Conservation (phyloP, 352 stramenopile genomes). For the Globisporangium splendens region DNA sequence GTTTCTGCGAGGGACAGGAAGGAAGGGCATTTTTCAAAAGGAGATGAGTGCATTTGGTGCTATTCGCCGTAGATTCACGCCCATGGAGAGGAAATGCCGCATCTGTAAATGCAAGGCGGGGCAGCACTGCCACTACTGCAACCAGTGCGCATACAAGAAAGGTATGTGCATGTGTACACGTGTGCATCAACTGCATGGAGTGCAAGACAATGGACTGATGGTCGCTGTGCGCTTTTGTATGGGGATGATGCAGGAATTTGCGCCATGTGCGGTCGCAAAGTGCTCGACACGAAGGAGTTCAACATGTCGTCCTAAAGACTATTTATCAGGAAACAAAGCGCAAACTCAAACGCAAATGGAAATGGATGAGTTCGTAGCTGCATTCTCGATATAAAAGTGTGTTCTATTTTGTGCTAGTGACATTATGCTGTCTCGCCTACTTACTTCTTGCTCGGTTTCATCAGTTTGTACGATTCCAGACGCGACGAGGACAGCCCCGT, state of each 20-base stretch:
- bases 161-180: slow-evolving; percentile 18
- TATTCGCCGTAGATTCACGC: slow-evolving; percentile 33
- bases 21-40: background rate
- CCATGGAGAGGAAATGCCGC: slow-evolving; percentile 47
- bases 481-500: slow-evolving; percentile 71
- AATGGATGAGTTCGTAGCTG: no score
- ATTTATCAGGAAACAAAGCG: no score
- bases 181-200: no score
- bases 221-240: background rate
- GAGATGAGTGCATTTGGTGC: slow-evolving; percentile 1
- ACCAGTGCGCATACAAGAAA: slow-evolving; percentile 79
- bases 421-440: no score
- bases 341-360: no score
- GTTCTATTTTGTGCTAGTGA: no score
- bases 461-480: slow-evolving; percentile 79
- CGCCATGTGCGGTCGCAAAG: slow-evolving; percentile 63
- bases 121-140: slow-evolving; percentile 65
- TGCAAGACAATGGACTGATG: no score
- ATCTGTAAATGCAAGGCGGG: slow-evolving; percentile 63
- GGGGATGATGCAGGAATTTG: slow-evolving; percentile 35
- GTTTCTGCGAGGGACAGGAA: background rate
- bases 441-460: slow-evolving; percentile 66
- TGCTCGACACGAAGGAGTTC: slow-evolving; percentile 60
- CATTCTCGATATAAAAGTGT: no score
- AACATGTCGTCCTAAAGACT: slow-evolving; percentile 45